These are phyloP conservation scores for Thelonectria blattea DNA, from an alignment of 2,329 filamentous ascomycete species.

Conservation along the genomic window DNA sequence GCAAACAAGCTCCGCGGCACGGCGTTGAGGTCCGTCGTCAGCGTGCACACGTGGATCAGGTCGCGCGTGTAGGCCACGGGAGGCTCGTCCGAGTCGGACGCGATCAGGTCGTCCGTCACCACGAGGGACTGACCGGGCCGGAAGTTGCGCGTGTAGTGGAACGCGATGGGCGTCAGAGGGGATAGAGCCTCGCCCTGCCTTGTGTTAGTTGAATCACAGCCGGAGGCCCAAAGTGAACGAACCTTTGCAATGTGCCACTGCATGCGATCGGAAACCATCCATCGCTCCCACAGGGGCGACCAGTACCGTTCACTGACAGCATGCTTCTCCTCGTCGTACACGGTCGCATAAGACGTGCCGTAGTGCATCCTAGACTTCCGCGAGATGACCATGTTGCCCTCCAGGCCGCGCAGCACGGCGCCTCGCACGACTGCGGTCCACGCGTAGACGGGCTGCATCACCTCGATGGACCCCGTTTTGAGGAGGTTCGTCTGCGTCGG, in stretches of 20 bases:
- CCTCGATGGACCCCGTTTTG: slow-evolving; percentile 69
- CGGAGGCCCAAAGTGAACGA: slow-evolving; percentile 32
- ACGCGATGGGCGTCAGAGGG: slow-evolving; percentile 75
- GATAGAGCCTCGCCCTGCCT: slow-evolving; percentile 74
- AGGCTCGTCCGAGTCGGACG: slow-evolving; percentile 72
- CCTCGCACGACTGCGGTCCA: slow-evolving; percentile 83
- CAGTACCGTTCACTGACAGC: slow-evolving; percentile 76
- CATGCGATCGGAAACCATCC: slow-evolving; percentile 85
- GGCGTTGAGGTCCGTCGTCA: slow-evolving; percentile 79
- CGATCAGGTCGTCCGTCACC: slow-evolving; percentile 81
- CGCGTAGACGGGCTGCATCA: slow-evolving; percentile 82
- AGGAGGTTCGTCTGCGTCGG: slow-evolving; percentile 69
- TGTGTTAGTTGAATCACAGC: slow-evolving; percentile 5
- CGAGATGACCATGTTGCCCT: slow-evolving; percentile 80
- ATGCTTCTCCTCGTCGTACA: slow-evolving; percentile 79
- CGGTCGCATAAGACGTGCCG: slow-evolving; percentile 80
- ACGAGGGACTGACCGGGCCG: slow-evolving; percentile 76
- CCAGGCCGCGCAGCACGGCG: slow-evolving; percentile 75
- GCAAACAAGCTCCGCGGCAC: slow-evolving; percentile 78
- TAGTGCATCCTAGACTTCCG: slow-evolving; percentile 78
- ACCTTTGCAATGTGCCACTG: slow-evolving; percentile 86
- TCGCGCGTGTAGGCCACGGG: slow-evolving; percentile 65
- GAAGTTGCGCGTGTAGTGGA: slow-evolving; percentile 88
- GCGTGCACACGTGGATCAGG: slow-evolving; percentile 75
- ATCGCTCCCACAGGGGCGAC: slow-evolving; percentile 79